Evolutionary conservation across 139 green algal species (phyloP).

Genomic region (Desmodesmus armatus): DNA sequence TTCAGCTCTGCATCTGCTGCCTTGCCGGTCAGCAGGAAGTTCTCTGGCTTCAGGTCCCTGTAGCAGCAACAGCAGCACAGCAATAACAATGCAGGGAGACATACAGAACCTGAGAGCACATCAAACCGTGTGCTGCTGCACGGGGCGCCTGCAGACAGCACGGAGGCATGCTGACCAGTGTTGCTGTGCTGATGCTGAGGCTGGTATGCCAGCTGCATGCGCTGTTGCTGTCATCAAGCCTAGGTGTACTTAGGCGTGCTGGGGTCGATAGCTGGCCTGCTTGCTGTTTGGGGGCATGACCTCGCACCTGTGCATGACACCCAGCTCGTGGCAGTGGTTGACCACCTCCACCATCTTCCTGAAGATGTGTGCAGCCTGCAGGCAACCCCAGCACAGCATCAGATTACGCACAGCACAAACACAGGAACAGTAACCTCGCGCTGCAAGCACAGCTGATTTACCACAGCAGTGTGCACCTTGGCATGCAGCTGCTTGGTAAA

Average conservation of each 20-base stretch:
- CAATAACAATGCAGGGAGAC: too few relatives aligned
- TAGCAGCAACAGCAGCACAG: too few relatives aligned
- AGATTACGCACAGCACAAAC: neutral
- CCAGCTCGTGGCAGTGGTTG: conserved; percentile 93
- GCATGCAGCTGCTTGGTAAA: neutral
- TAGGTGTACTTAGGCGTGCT: neutral
- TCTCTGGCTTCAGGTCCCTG: conserved; percentile 81
- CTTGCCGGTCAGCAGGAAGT: conserved; percentile 93
- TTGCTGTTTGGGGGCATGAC: too few relatives aligned
- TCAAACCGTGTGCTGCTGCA: too few relatives aligned
- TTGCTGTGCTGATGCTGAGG: neutral
- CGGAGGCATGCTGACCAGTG: neutral
- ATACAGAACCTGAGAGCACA: too few relatives aligned
- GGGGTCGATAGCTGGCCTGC: neutral
- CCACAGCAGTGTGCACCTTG: too few relatives aligned
- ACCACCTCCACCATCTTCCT: conserved; percentile 94
- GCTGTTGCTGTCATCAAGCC: neutral
- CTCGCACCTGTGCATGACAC: conserved; percentile 89
- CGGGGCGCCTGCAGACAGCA: neutral
- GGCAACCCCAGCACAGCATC: neutral
- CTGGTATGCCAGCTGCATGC: neutral
- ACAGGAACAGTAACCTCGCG: conserved; percentile 13
- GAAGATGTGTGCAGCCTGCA: conserved; percentile 80
- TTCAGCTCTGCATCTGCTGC: conserved; percentile 73
- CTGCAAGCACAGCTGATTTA: conserved; percentile 80